A percentile compares a stretch with the other conserved stretches of the same genome.
These are phyloP conservation scores for Tulasnella sp. DNA, from an alignment of 768 basidiomycete genomes.

Conservation along the genomic window DNA sequence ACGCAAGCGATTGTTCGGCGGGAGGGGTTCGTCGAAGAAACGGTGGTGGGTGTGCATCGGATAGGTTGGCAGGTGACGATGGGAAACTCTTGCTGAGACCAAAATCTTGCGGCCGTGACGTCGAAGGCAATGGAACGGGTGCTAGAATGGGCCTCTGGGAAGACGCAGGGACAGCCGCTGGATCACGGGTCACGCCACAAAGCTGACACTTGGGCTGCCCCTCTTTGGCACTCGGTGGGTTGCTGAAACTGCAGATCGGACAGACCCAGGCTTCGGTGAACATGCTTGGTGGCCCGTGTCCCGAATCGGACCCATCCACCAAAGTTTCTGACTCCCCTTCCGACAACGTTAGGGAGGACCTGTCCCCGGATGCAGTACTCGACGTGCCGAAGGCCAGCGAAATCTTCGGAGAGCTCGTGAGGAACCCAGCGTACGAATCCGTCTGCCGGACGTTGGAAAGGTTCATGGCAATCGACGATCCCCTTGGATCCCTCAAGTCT, in stretches of 20 bases:
- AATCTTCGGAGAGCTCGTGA: conserved; percentile 80
- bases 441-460: conserved; percentile 58
- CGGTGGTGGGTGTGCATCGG: neutral
- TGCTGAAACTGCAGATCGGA: conserved; percentile 74
- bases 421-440: conserved; percentile 80
- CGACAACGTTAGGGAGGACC: no score
- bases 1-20: conserved; percentile 40
- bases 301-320: neutral
- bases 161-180: neutral
- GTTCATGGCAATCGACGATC: conserved; percentile 53
- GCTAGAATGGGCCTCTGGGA: neutral
- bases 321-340: neutral
- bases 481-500: conserved; percentile 36
- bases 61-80: neutral
- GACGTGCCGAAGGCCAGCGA: conserved; percentile 48
- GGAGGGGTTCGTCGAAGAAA: neutral
- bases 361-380: neutral
- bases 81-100: conserved; percentile 19
- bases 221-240: conserved; percentile 45
- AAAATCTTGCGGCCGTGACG: neutral
- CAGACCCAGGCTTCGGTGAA: conserved; percentile 59
- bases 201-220: conserved; percentile 41
- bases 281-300: no score
- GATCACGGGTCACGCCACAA: conserved; percentile 55
- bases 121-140: neutral